A percentile compares a stretch with the other conserved stretches of the same genome.
Evolutionary conservation across 805 yeast genomes (phyloP).

Genomic region (Candida vaughaniae): DNA sequence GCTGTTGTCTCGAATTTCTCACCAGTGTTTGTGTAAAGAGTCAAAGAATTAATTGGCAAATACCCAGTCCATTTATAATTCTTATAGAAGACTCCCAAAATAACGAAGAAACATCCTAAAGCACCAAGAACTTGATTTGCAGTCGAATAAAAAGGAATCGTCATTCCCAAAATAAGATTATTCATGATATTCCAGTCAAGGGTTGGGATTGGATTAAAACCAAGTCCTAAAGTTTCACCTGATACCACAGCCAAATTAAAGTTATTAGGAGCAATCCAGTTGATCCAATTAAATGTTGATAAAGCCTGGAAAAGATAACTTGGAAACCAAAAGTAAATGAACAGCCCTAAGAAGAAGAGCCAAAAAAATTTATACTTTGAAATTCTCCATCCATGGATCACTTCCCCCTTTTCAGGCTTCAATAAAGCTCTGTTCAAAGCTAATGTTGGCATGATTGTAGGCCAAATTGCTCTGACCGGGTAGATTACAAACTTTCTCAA

Average conservation of each 20-base stretch:
- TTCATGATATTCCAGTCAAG: slow-evolving; percentile 51
- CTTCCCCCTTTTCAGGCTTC: slow-evolving; percentile 22
- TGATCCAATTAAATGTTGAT: slow-evolving; percentile 52
- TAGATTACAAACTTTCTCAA: slow-evolving; percentile 25
- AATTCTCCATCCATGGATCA: slow-evolving; percentile 29
- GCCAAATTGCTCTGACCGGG: slow-evolving; percentile 27
- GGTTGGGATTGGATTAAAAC: slow-evolving; percentile 53
- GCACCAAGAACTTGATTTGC: slow-evolving; percentile 18
- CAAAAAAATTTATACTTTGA: slow-evolving; percentile 25
- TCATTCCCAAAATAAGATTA: slow-evolving; percentile 25
- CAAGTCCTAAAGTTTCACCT: slow-evolving; percentile 48
- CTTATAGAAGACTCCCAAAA: slow-evolving; percentile 20
- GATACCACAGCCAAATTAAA: slow-evolving; percentile 50
- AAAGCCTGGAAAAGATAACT: slow-evolving; percentile 40
- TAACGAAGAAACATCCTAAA: slow-evolving; percentile 14
- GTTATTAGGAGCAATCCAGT: slow-evolving; percentile 55
- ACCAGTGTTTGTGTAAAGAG: slow-evolving; percentile 49
- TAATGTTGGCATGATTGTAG: slow-evolving; percentile 25
- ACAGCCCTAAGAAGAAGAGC: slow-evolving; percentile 22
- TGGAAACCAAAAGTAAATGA: slow-evolving; percentile 47
- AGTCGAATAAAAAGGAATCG: slow-evolving; percentile 40
- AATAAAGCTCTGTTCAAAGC: slow-evolving; percentile 30
- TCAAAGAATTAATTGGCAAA: slow-evolving; percentile 40
- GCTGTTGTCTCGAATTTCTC: slow-evolving; percentile 39
- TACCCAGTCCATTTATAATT: slow-evolving; percentile 24